Base-by-base conservation (phyloP, 1,284 basidiomycete genomes). In the Boletus holoroseus region DNA sequence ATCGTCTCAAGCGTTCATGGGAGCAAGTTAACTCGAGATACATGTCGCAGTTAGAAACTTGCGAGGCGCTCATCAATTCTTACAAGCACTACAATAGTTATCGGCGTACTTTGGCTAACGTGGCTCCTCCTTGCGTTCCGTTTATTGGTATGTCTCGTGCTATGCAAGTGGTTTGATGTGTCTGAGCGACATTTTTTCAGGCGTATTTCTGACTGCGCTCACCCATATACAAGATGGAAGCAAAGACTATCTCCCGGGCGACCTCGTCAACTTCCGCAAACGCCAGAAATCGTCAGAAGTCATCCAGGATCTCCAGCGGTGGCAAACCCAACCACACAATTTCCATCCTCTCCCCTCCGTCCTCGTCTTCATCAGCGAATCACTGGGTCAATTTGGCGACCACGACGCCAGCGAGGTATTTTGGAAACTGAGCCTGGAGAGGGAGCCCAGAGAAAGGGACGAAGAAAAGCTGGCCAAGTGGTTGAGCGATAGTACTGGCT, bases 171-270 rank as follows among this genome's bases (percentile, higher is more conserved):
- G 18, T 11, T 15, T 20, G 15, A n/a, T n/a, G 15, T 48, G 3
- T 41, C 49, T 57, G 40, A 53, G 15, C 20, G 13, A n/a, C 15
- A 2, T 34, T 3, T 12, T 0, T 28, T 2, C 22, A 88, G 85
- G 88, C 43, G 83, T 90, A 20, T 90, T 89, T 67, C 72, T 91
- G 24, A 88, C 87, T 1, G 82, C 84, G 38, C 74, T 91, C 53
- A 89, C 85, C 0, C 90, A 91, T 65, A 89, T 91, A 64, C 86
- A 90, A 67, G 89, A 92, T 56, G 89, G 89, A 13, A 89, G 88
- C 59, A 83, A 84, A 54, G 83, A 91, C 66, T 72, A 75, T 39
- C 68, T 82, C 0, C 74, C 77, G 3, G 78, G 78, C 36, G 69
- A 79, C 45, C 74, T 90, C 55, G 83, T 91, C 73, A 91, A 92